phyloP scores from a whole-genome alignment of 306 rosid species.

The Bauhinia variegata region DNA sequence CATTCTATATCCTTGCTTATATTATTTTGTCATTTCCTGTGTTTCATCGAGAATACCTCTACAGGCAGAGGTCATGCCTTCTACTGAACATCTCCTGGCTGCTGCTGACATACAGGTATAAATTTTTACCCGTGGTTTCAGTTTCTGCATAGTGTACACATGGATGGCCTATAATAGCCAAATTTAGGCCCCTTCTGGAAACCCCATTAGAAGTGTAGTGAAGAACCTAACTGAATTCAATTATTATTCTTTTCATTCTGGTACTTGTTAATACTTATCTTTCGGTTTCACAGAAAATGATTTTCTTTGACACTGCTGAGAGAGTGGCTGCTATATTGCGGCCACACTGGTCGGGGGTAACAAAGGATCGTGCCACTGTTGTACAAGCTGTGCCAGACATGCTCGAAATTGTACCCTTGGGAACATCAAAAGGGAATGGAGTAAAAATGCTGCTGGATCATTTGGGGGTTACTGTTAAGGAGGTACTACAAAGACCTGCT shows the following conservation, averaged over 20 bases:
- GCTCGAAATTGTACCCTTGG: constrained; percentile 88
- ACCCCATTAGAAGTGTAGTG: neutral
- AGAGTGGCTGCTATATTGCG: constrained; percentile 66
- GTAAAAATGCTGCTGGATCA: constrained; percentile 84
- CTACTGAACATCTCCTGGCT: constrained; percentile 81
- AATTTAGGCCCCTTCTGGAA: no score
- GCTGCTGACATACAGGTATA: constrained; percentile 81
- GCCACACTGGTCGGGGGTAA: constrained; percentile 87
- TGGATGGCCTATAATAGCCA: constrained; percentile 21
- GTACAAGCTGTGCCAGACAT: constrained; percentile 84
- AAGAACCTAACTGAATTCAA: constrained; percentile 16
- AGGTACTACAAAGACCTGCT: constrained; percentile 53
- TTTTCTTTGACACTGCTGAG: constrained; percentile 69
- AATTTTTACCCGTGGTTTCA: constrained; percentile 16
- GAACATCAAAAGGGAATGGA: constrained; percentile 87
- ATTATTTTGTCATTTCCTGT: constrained; percentile 30
- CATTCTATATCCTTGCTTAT: constrained; percentile 13
- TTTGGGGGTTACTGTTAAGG: constrained; percentile 65
- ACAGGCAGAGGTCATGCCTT: constrained; percentile 89
- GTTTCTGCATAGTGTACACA: constrained; percentile 32
- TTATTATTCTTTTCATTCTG: constrained; percentile 9
- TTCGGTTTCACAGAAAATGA: constrained; percentile 66
- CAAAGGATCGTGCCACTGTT: constrained; percentile 63
- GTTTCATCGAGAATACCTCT: constrained; percentile 36
- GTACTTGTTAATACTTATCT: constrained; percentile 29